Base-by-base conservation (phyloP, 2,329 filamentous ascomycete species). In the Capronia epimyces region DNA sequence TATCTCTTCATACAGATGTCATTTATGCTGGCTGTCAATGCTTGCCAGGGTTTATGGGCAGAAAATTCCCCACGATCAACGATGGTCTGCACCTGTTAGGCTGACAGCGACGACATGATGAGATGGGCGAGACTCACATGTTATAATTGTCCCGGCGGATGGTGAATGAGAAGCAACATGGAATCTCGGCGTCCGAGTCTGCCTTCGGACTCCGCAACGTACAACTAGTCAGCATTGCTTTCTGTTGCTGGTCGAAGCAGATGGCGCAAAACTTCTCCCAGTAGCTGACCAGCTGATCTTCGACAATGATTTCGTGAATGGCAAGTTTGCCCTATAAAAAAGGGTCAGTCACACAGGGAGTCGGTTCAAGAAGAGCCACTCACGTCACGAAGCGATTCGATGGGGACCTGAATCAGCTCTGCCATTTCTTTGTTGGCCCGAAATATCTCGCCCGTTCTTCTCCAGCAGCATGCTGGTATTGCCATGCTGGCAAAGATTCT, bases 221-320 rank as follows among this genome's bases (percentile, higher is more conserved):
- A 66, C 93, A 98, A 59, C 87, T 91, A 18, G 93, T 98, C 60
- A 98, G 75, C 63, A 98, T 88, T 18, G 91, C 94, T 67, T 98
- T 95, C 66, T 97, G 93, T 8, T 82, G 84, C 50, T 85, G 82
- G 65, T 98, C 93, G 69, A 98, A 98, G 8, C 93, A 94, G 62
- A 98, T 97, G 3, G 89, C 91, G 44, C 91, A 90, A 65, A 98
- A 98, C 64, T 98, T 95, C 70, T 98, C 93, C 93, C 93, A 98
- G 65, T 98, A 98, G 62, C 88, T 87, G 48, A 97, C 93, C 54
- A 95, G 81, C 34, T 90, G 94, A 55, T 95, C 89, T 71, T 98
- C 93, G 2, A 89, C 89, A 39, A 98, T 81, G 57, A 98, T 94
- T 67, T 98, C 90, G 66, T 98, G 93, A 42, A 98, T 79, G 10